Evolutionary conservation across 192 early-diverging fungal genomes (phyloP).

Genomic region (Jimgerdemannia lactiflua): DNA sequence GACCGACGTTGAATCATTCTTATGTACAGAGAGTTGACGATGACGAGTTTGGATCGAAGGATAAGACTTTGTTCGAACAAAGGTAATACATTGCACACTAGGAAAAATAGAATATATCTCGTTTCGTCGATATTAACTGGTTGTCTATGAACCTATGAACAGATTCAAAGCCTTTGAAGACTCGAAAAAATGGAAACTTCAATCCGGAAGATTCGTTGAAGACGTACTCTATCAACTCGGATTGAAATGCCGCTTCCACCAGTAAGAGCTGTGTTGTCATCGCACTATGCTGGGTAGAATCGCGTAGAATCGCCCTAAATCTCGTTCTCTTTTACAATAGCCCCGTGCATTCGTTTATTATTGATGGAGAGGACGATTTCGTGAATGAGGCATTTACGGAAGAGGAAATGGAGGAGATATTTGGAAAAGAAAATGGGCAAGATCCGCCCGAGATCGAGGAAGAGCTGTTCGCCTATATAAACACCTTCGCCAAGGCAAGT

Average conservation of each 20-base stretch:
- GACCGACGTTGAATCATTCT: too few relatives aligned
- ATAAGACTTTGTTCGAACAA: too few relatives aligned
- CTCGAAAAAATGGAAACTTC: slow-evolving; percentile 17
- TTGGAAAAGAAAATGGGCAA: slow-evolving; percentile 11
- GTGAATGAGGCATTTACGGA: slow-evolving; percentile 12
- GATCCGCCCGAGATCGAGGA: slow-evolving; percentile 4
- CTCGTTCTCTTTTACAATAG: slow-evolving; percentile 15
- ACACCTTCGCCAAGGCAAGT: slow-evolving; percentile 6
- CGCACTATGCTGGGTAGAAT: background rate
- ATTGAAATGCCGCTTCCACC: slow-evolving; percentile 16
- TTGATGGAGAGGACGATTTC: slow-evolving; percentile 15
- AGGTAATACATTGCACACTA: too few relatives aligned
- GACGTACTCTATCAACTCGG: slow-evolving; percentile 22
- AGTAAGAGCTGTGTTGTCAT: slow-evolving; percentile 20
- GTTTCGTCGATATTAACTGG: too few relatives aligned
- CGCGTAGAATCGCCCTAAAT: background rate
- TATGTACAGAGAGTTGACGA: too few relatives aligned
- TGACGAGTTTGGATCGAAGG: too few relatives aligned
- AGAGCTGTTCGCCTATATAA: slow-evolving; percentile 5
- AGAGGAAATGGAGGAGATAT: slow-evolving; percentile 15
- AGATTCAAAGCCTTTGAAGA: slow-evolving; percentile 12
- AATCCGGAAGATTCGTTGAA: slow-evolving; percentile 21
- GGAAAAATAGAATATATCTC: too few relatives aligned
- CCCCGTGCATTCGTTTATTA: slow-evolving; percentile 21
- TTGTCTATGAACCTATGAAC: too few relatives aligned